Base-by-base conservation (phyloP, 2,329 filamentous ascomycete species). In the Colletotrichum cordylinicola region DNA sequence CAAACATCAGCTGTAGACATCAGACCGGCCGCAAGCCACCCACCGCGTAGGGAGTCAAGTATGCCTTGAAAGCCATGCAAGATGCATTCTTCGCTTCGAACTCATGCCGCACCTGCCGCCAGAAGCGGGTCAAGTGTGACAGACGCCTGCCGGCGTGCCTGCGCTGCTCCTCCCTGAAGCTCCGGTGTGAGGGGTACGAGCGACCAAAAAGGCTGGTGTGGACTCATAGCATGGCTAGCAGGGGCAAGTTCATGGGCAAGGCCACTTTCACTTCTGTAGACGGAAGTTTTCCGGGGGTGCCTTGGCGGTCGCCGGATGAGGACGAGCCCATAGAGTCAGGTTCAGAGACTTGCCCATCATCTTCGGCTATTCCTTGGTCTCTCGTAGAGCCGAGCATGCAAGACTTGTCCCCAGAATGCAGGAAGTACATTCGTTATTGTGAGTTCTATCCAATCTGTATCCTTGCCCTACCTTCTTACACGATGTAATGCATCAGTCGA, bases 341-440 rank as follows among this genome's bases (percentile, higher is more conserved):
- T 27, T 21, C n/a, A 7, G 48, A 71, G 8, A 21, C 72, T 48
- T 39, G 37, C 16, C 35, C 31, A 33, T 24, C 35, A 18, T 60
- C 72, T 33, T 6, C 18, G 15, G 13, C 15, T 8, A 13, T 67
- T 29, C 15, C 67, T 12, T 31, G 35, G 52, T 48, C 72, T n/a
- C 72, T 75, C 68, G 9, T 33, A 15, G 72, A 75, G 18, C 60
- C 72, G 8, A 35, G 56, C n/a, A 52, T 72, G 48, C 72, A 72
- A 62, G 61, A 75, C 21, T 2, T 75, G 24, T 55, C 72, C 13
- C 15, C 37, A 5, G 52, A 72, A 33, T 75, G 61, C 52, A 64
- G 72, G n/a, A 72, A 56, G 31, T 75, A 75, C 24, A 72, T 75
- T 52, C 72, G 72, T 24, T 75, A 75, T 24, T 75, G 72, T 75